Base-by-base conservation (phyloP, 192 early-diverging fungal species). In the Coemansia javaensis region DNA sequence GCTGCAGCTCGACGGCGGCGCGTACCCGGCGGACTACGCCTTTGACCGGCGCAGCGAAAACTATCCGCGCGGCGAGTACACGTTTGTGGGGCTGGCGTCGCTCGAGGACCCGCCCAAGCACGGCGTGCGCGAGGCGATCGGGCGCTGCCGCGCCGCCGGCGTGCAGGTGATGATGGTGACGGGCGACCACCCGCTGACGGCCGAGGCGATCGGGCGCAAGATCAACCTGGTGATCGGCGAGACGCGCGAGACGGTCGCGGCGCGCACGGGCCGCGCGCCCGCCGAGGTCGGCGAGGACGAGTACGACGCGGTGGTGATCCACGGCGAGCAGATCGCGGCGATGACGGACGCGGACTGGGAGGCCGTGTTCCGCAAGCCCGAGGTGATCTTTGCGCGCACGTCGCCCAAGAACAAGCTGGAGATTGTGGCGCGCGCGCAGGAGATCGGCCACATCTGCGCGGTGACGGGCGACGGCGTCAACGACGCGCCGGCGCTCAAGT, bases 111-210 rank as follows among this genome's bases (percentile, higher is more conserved):
- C 95, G 42, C 95, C 95, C 55, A 94, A 94, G 66, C 93, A 94
- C 61, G 95, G 92, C 44, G 93, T 98, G n/a, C 90, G 92, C 69
- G 92, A 96, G 68, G 93, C 93, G 17, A 90, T 98, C 66, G 93
- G 91, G 33, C 83, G 85, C 34, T 94, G 92, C 63, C 87, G 91
- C 47, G 75, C 67, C 23, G 95, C 95, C 11, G 95, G 95, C 50
- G 88, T 98, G 72, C 86, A 89, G 62, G 91, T 98, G 32, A 89
- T 98, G 79, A 96, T 98, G 92, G 91, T 98, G n/a, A 98, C 95
- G 28, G 94, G 91, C 68, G 94, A 97, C 66, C 90, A 93, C 61
- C 90, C 90, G 36, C 80, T 94, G 57, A 97, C 94, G 3, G 94
- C 94, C 20, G 92, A 94, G 77, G 90, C 93, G 16, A 95, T 98